phyloP scores from a whole-genome alignment of 345 rosid genomes.

The Pugionium dolabratum region DNA sequence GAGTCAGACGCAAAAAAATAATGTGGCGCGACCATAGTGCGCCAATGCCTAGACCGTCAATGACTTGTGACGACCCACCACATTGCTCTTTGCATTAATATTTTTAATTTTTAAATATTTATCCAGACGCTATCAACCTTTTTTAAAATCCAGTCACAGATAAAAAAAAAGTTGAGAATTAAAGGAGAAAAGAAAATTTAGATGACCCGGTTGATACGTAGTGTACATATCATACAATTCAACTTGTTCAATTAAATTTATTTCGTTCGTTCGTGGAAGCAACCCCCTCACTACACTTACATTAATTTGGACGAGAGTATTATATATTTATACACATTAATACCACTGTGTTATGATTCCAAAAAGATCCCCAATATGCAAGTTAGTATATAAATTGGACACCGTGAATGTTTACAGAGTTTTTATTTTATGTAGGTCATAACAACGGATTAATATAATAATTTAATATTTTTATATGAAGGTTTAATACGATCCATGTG shows the following conservation, averaged over 20 bases:
- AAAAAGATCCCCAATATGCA: too few relatives aligned
- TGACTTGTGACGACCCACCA: constrained; percentile 23
- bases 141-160: background rate
- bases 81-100: constrained; percentile 4
- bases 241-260: constrained; percentile 7
- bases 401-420: too few relatives aligned
- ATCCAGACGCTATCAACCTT: background rate
- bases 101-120: background rate
- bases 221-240: constrained; percentile 8
- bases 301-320: too few relatives aligned
- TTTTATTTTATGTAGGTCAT: too few relatives aligned
- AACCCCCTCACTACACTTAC: background rate
- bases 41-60: constrained; percentile 13
- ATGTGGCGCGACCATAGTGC: constrained; percentile 7
- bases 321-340: too few relatives aligned
- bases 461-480: too few relatives aligned
- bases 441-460: too few relatives aligned
- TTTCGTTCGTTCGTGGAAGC: constrained; percentile 19
- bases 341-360: too few relatives aligned
- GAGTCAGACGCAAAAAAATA: background rate
- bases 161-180: background rate
- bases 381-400: too few relatives aligned
- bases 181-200: background rate
- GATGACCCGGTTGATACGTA: constrained; percentile 15
- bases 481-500: too few relatives aligned